Base-by-base conservation (phyloP, 1,139 yeast species). In the Geotrichum bryndzae region DNA sequence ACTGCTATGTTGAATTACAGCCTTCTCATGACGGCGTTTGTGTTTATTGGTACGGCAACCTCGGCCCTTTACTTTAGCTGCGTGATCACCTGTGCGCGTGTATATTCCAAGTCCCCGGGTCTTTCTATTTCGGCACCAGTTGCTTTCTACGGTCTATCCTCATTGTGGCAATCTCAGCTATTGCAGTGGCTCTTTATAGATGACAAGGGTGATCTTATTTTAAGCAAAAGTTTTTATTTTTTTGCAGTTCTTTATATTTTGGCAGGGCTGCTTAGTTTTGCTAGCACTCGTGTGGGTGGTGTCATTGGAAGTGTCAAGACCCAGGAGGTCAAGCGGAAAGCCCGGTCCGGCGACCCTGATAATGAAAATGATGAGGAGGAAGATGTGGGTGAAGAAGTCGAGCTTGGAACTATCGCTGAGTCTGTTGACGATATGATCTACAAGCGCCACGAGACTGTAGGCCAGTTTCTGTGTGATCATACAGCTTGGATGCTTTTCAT, bases 101-200 rank as follows among this genome's bases (percentile, higher is more conserved):
- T 90, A 31, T 88, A 84, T 69, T 96, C 96, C 0, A 77, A 84
- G 48, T 80, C 80, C 56, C 88, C 89, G 64, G 88, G 96, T 1
- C 76, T 92, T 64, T 88, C 96, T 51, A 90, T 94, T 55, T 87
- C 96, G 56, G 81, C 89, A 50, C 98, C 98, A 0, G 92, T 94
- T 3, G 84, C 96, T 0, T 87, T 88, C 66, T 91, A 88, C 73
- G 98, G 98, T 0, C 72, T 90, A 35, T 87, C 96, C 10, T 84
- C 96, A 3, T 76, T 88, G 60, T 74, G 88, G 63, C 83, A 72
- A 62, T 68, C 80, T 13, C 78, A 75, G 65, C 63, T 73, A 35
- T 52, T 73, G 68, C 65, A 72, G 68, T 56, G 57, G 23, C 62
- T 80, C 73, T 56, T 83, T 87, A 10, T 65, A 7, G 67, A 68